phyloP scores from a whole-genome alignment of 2,329 filamentous ascomycete genomes.

The Diaporthe citrichinensis region DNA sequence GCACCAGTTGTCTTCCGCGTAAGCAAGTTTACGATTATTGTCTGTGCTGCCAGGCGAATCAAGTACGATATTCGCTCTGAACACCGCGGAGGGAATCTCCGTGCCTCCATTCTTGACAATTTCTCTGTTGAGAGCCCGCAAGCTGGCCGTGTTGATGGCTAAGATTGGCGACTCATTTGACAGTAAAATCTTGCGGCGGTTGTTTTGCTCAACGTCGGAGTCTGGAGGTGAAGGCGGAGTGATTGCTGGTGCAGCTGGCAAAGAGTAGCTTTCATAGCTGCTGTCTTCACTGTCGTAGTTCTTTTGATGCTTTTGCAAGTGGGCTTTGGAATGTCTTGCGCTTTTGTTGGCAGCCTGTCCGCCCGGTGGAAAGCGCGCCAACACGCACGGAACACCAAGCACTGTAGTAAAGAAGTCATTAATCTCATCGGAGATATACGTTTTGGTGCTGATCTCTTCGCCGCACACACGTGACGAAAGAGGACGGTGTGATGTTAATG shows the following conservation, averaged over 20 bases:
- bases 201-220: slow-evolving; percentile 64
- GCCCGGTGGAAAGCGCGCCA: slow-evolving; percentile 86
- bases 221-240: slow-evolving; percentile 68
- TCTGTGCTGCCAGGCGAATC: slow-evolving; percentile 58
- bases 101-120: slow-evolving; percentile 76
- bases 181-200: slow-evolving; percentile 76
- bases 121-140: slow-evolving; percentile 81
- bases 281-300: slow-evolving; percentile 39
- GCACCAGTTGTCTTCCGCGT: slow-evolving; percentile 86
- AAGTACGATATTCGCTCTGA: slow-evolving; percentile 90
- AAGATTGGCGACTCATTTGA: slow-evolving; percentile 97
- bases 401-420: slow-evolving; percentile 83
- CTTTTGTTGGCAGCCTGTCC: slow-evolving; percentile 64
- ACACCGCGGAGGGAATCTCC: slow-evolving; percentile 79
- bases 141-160: slow-evolving; percentile 83
- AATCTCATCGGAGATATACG: slow-evolving; percentile 76
- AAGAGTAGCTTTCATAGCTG: slow-evolving; percentile 36
- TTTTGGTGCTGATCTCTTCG: slow-evolving; percentile 78
- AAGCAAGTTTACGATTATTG: slow-evolving; percentile 64
- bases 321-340: slow-evolving; percentile 79
- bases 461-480: slow-evolving; percentile 83
- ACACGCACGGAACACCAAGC: slow-evolving; percentile 83
- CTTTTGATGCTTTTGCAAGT: slow-evolving; percentile 72
- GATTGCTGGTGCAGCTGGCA: slow-evolving; percentile 37
- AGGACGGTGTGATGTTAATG: slow-evolving; percentile 53